phyloP scores from a whole-genome alignment of 176 grass and related monocot species.

The Bolboschoenus planiculmis region DNA sequence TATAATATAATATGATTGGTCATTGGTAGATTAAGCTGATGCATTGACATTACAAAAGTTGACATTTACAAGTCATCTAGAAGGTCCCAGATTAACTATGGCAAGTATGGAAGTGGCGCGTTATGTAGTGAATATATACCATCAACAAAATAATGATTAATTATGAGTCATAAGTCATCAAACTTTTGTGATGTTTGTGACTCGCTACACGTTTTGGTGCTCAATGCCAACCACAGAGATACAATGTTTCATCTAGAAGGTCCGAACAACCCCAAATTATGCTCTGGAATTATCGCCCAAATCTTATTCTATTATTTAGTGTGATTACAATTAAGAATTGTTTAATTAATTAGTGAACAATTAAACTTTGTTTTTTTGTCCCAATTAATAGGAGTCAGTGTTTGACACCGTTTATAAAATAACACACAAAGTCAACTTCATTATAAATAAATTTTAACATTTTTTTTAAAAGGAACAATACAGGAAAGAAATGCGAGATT shows the following conservation, averaged over 20 bases:
- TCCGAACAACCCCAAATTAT: neutral
- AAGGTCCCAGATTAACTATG: neutral
- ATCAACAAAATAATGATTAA: no score
- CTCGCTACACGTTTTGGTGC: neutral
- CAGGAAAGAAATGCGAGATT: no score
- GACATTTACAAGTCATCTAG: conserved; percentile 3
- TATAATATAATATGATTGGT: neutral
- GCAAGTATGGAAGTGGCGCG: neutral
- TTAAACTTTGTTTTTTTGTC: neutral
- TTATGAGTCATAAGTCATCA: no score
- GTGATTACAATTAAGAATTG: neutral
- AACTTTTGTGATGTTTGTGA: neutral
- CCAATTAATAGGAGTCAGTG: neutral
- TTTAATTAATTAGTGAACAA: neutral
- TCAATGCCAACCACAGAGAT: neutral
- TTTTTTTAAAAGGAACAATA: neutral
- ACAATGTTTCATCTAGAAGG: neutral
- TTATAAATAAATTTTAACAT: neutral
- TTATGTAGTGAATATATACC: neutral
- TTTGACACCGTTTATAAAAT: neutral
- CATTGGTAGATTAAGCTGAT: neutral
- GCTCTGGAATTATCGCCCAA: neutral
- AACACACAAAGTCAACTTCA: neutral
- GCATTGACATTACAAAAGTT: neutral
- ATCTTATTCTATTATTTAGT: neutral